phyloP scores from a whole-genome alignment of 148 eudicot genomes.

The Dysphania ambrosioides region DNA sequence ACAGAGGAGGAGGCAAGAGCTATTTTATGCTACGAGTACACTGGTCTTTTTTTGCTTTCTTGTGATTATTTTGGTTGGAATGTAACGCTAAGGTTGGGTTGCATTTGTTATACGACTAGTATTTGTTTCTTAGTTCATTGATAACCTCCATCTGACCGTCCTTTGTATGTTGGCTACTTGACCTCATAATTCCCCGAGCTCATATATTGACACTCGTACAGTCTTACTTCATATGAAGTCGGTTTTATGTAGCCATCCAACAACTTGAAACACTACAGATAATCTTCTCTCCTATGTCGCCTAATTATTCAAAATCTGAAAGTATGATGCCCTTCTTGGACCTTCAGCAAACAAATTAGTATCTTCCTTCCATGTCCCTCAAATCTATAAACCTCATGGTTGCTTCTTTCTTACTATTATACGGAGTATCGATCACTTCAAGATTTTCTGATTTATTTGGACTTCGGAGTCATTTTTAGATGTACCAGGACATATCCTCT shows the following conservation, averaged over 20 bases:
- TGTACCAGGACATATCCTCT: no score
- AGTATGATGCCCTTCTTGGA: neutral
- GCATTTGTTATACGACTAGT: constrained; percentile 6
- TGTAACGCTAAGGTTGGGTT: constrained; percentile 27
- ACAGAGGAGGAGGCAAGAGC: constrained; percentile 16
- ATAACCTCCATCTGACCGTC: no score
- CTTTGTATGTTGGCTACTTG: no score
- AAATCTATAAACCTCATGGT: constrained; percentile 2
- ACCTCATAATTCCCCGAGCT: no score
- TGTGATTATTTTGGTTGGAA: constrained; percentile 6
- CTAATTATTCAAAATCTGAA: neutral
- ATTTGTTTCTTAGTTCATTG: neutral
- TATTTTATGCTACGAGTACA: constrained; percentile 28
- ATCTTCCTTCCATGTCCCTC: neutral
- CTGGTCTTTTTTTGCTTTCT: constrained; percentile 11
- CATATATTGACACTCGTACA: no score
- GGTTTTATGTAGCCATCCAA: no score
- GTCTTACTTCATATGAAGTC: no score
- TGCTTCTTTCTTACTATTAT: neutral
- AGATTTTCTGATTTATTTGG: neutral
- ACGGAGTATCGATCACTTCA: neutral
- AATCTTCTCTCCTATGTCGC: neutral
- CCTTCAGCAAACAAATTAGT: neutral
- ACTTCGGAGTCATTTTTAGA: no score
- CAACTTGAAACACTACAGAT: no score